phyloP scores from a whole-genome alignment of 148 eudicot genomes.

The Persicaria tinctoria region DNA sequence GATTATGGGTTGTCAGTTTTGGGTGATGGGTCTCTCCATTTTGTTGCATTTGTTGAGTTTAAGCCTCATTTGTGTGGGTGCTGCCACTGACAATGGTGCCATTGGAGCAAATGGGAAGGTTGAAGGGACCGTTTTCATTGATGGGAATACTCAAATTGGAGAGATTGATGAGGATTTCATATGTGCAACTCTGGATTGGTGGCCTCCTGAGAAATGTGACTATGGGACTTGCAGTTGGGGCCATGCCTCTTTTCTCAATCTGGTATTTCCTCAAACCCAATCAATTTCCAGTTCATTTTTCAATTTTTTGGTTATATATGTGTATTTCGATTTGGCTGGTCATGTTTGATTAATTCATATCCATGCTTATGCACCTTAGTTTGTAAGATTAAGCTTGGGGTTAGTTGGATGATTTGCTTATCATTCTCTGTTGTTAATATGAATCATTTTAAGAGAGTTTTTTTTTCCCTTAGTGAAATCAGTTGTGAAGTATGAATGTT shows the following conservation, averaged over 20 bases:
- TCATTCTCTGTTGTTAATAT: background rate
- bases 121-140: constrained; percentile 43
- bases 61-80: constrained; percentile 23
- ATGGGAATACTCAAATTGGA: constrained; percentile 50
- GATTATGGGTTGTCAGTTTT: constrained; percentile 41
- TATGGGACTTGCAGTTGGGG: constrained; percentile 91
- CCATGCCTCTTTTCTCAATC: constrained; percentile 77
- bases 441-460: background rate
- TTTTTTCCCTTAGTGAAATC: too few relatives aligned
- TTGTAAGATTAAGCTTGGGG: background rate
- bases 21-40: constrained; percentile 22
- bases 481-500: background rate
- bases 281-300: background rate
- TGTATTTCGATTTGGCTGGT: background rate
- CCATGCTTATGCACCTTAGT: background rate
- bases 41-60: constrained; percentile 29
- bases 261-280: constrained; percentile 29
- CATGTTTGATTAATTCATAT: background rate
- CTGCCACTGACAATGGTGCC: background rate
- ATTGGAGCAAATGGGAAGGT: constrained; percentile 12
- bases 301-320: background rate
- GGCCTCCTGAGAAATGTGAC: constrained; percentile 98
- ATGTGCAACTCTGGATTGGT: constrained; percentile 97
- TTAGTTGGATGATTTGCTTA: background rate
- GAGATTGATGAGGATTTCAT: constrained; percentile 57